Conservation (phyloP, 2,329 filamentous ascomycete species). For the Colletotrichum sidae region DNA sequence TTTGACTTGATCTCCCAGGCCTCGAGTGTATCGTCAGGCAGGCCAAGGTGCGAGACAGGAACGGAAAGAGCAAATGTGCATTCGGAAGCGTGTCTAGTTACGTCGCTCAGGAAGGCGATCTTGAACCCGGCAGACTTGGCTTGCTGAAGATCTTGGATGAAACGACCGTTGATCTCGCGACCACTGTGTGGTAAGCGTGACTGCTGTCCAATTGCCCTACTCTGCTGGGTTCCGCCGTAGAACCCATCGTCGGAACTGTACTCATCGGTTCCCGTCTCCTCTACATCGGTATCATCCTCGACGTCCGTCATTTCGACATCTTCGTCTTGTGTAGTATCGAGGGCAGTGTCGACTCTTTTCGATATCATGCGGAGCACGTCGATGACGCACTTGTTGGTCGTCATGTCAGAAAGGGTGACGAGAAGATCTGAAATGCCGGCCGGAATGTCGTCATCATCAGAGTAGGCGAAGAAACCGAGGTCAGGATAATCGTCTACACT, state of each 20-base stretch:
- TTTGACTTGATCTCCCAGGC: constrained; percentile 78
- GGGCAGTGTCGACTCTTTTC: constrained; percentile 42
- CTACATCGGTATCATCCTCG: constrained; percentile 44
- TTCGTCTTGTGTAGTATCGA: constrained; percentile 48
- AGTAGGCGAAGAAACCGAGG: constrained; percentile 56
- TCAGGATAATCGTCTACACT: constrained; percentile 53
- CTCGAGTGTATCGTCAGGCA: constrained; percentile 79
- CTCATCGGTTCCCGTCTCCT: constrained; percentile 47
- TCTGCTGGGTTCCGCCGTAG: constrained; percentile 39
- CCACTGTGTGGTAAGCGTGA: no score
- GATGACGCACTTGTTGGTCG: constrained; percentile 56
- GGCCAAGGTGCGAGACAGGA: constrained; percentile 74
- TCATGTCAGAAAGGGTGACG: constrained; percentile 55
- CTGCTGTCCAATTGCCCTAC: no score
- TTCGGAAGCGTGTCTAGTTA: constrained; percentile 49
- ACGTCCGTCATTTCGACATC: constrained; percentile 40
- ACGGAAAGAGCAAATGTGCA: constrained; percentile 75
- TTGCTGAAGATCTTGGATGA: constrained; percentile 66
- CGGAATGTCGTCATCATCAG: constrained; percentile 50
- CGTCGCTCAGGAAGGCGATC: constrained; percentile 70
- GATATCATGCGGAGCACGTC: constrained; percentile 45
- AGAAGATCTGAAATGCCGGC: constrained; percentile 50
- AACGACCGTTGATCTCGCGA: constrained; percentile 47
- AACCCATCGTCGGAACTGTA: constrained; percentile 46
- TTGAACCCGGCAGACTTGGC: constrained; percentile 76